Percentiles rank a stretch among this genome's conserved stretches.
Conservation (phyloP, 345 rosid species). For the Angophora floribunda region DNA sequence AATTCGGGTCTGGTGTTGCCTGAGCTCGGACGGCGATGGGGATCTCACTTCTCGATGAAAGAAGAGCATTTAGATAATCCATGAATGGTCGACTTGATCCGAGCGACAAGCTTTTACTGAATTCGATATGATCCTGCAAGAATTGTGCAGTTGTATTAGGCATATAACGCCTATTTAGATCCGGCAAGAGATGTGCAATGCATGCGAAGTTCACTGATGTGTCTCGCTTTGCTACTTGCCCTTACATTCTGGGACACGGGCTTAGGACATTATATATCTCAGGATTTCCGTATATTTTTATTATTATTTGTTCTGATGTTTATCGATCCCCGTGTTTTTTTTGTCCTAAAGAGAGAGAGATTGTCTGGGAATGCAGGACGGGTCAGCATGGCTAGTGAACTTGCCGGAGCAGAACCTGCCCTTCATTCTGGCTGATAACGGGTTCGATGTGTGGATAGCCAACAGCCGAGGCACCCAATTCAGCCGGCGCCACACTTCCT, state of each 20-base stretch:
- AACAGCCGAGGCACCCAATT: slow-evolving; percentile 83
- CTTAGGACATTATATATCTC: no score
- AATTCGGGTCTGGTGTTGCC: not conserved
- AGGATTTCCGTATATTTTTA: no score
- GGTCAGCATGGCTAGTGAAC: slow-evolving; percentile 83
- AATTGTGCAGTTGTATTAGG: not conserved
- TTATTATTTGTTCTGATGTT: no score
- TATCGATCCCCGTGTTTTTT: no score
- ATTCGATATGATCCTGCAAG: not conserved
- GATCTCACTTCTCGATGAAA: no score
- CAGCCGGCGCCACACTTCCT: slow-evolving; percentile 49
- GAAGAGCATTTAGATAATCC: no score
- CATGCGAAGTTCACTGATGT: not conserved
- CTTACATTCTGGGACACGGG: no score
- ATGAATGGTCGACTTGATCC: not conserved
- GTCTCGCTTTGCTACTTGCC: not conserved
- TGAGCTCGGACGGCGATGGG: not conserved
- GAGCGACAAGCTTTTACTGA: not conserved
- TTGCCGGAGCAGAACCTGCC: slow-evolving; percentile 73
- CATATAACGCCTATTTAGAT: not conserved
- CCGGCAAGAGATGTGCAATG: not conserved
- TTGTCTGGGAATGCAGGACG: slow-evolving; percentile 71
- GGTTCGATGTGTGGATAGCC: slow-evolving; percentile 91
- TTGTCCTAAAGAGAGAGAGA: no score
- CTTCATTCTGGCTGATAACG: slow-evolving; percentile 69